These are phyloP conservation scores for Epichloe scottii DNA, from an alignment of 2,329 filamentous ascomycete genomes.

Conservation along the genomic window DNA sequence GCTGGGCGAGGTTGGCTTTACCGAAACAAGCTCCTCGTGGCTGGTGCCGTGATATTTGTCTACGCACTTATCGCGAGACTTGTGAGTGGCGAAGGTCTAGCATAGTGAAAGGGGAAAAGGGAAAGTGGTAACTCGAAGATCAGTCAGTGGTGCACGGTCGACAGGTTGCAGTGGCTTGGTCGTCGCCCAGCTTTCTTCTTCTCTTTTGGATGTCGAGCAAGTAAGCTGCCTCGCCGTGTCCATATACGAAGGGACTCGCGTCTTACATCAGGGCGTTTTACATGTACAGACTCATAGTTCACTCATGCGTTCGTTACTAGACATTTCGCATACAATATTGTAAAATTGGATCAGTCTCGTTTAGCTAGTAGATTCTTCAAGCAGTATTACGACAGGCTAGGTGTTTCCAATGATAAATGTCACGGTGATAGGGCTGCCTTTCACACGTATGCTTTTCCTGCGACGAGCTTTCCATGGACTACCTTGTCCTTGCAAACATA, in stretches of 20 bases:
- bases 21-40: constrained; percentile 65
- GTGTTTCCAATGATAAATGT: too few species aligned
- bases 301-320: not conserved
- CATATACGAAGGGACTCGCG: not conserved
- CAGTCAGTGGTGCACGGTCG: not conserved
- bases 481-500: too few species aligned
- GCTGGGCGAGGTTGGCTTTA: constrained; percentile 73
- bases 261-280: not conserved
- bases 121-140: not conserved
- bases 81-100: constrained; percentile 37
- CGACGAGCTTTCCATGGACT: too few species aligned
- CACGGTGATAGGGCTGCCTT: too few species aligned
- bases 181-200: not conserved
- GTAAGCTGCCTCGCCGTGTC: not conserved
- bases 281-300: not conserved
- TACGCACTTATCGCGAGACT: constrained; percentile 76
- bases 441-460: too few species aligned
- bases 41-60: constrained; percentile 57
- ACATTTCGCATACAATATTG: not conserved
- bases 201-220: not conserved
- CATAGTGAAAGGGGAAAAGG: constrained; percentile 4
- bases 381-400: too few species aligned
- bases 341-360: not conserved
- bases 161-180: not conserved
- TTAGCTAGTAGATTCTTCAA: not conserved